Base-by-base conservation (phyloP, 2,329 filamentous ascomycete species). In the Daldinia sp. region DNA sequence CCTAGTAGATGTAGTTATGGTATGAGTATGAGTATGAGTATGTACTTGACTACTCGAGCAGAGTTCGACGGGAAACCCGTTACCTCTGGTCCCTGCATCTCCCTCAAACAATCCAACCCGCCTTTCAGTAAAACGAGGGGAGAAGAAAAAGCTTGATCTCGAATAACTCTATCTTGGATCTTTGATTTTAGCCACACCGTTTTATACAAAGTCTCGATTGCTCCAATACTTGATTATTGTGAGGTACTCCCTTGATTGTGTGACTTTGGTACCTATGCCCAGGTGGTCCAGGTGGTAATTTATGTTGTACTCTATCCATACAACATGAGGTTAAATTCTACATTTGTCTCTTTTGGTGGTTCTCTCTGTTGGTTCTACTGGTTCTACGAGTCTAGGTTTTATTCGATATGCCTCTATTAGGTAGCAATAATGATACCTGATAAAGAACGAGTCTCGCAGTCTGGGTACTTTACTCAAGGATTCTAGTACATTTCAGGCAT, bases 131-230 rank as follows among this genome's bases (percentile, higher is more conserved):
- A 23, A 23, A 42, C 3, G 15, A 23, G 20, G 15, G 6, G 15
- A 42, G n/a, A 41, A 54, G 42, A 44, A 41, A 26, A 9, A 64
- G 60, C 66, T 50, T 66, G 66, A 69, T 71, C 65, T 69, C 50
- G 63, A 66, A 62, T 64, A 67, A 71, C 69, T 67, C 37, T 62
- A 71, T 71, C 69, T 71, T 54, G 46, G 51, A 62, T 60, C 53
- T 54, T 26, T 48, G 50, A 62, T 65, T 50, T 71, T 71, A 69
- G 66, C 60, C 65, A 48, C 63, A 60, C 60, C 65, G 65, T 63
- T 68, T 68, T 60, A 54, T 39, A 63, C 18, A 60, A 58, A 67
- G 65, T 58, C 65, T 68, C 65, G 61, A 68, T 60, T 65, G 50
- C 37, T 50, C 35, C 53, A 58, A 53, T 46, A 33, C 28, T 54